These are phyloP conservation scores for Massariosphaeria phaeospora DNA, from an alignment of 495 filamentous ascomycete species.

Conservation along the genomic window DNA sequence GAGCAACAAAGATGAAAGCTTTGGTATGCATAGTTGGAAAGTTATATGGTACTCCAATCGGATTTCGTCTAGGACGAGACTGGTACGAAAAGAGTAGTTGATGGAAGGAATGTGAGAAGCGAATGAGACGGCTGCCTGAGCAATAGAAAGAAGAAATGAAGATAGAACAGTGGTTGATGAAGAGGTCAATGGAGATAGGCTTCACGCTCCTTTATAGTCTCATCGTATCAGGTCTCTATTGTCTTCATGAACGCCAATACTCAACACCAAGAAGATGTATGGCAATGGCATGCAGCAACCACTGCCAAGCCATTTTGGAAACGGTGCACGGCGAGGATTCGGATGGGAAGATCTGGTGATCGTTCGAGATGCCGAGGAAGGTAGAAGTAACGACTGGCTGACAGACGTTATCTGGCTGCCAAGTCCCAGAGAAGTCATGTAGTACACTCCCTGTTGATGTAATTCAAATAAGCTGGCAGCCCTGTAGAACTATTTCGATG, in stretches of 20 bases:
- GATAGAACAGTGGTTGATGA: neutral
- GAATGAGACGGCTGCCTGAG: neutral
- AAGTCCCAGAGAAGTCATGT: neutral
- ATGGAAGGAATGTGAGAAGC: neutral
- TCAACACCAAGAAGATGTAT: neutral
- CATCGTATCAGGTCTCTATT: neutral
- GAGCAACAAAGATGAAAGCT: constrained; percentile 5
- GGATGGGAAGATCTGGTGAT: neutral
- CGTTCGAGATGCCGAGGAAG: constrained; percentile 10
- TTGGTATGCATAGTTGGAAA: constrained; percentile 14
- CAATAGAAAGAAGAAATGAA: neutral
- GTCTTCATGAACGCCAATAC: neutral
- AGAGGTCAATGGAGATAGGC: neutral
- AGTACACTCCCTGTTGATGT: neutral
- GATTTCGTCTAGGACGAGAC: neutral
- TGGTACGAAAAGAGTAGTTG: neutral
- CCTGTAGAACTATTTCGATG: neutral
- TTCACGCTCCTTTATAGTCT: constrained; percentile 9
- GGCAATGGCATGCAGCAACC: neutral
- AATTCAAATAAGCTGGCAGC: neutral
- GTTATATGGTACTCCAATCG: neutral
- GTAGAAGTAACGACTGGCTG: constrained; percentile 1
- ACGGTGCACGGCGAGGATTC: neutral
- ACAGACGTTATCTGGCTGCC: no score
- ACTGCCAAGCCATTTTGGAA: neutral